Evolutionary conservation across 164 flowering plant genomes (phyloP), one percentile per base, ranked within the genome.

Genomic region (Piper longum): DNA sequence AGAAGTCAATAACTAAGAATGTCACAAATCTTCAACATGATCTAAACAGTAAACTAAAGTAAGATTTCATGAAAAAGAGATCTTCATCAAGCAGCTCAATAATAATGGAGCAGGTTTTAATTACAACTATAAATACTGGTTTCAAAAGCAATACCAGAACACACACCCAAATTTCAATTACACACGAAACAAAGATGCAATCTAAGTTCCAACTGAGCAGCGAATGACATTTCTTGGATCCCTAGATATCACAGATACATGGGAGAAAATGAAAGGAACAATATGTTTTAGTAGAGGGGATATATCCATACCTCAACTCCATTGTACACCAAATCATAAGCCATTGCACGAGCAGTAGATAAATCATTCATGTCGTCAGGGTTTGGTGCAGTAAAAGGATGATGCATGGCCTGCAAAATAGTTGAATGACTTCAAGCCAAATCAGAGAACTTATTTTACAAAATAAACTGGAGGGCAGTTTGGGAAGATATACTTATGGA

Each of bases 321-420:
- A 76, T 92, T 92, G 80, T 92, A 92, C 60, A 92, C 98, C 96
- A 92, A 83, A 81, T 92, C 98, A 82, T 92, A 92, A 61, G 98
- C 98, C 68, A 92, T 79, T 64, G 98, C 98, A 65, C 96, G 95
- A 14, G 98, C 96, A 72, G 91, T 80, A 57, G 93, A 71, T 56
- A 92, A 85, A 74, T 89, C 80, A 2, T 76, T 62, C 82, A 87
- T 78, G 75, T 92, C 96, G 19, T 83, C 92, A 41, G 96, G 96
- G 62, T 89, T 78, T 64, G 98, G 98, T 39, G 96, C 96, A 70
- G 98, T 92, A 75, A 92, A 92, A 62, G 98, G 98, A 64, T 92
- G 98, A 74, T 92, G 98, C 79, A 92, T 74, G 58, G 98, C 88
- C 98, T 92, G 79, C 62, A 75, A 71, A 56, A 41, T 13, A 66